Evolutionary conservation across 78 protist genomes (phyloP).

Genomic region (Polysphondylium violaceum): DNA sequence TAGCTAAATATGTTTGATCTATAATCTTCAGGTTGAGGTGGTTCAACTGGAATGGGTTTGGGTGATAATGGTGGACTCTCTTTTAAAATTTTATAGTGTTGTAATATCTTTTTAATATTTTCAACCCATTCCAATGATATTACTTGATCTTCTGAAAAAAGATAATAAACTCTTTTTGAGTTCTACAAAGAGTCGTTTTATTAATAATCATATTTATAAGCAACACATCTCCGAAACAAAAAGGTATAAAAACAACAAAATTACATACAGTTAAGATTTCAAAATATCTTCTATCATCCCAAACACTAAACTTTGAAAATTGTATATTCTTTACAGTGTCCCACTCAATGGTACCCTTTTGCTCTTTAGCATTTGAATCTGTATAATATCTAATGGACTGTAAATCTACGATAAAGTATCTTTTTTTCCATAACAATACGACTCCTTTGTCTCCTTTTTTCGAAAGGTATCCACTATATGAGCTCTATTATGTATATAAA

Average conservation of each 20-base stretch:
- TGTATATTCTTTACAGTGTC: constrained; percentile 4
- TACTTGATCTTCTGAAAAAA: constrained; percentile 59
- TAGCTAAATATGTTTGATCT: too few relatives aligned
- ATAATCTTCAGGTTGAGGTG: too few relatives aligned
- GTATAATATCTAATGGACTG: constrained; percentile 36
- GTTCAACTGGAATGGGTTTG: neutral
- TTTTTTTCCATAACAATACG: constrained; percentile 43
- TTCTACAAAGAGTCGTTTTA: neutral
- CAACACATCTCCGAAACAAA: neutral
- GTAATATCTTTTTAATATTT: constrained; percentile 18
- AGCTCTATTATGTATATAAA: neutral
- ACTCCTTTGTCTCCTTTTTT: constrained; percentile 73
- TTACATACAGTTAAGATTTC: constrained; percentile 61
- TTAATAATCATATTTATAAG: neutral
- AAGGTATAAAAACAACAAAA: neutral
- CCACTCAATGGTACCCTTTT: constrained; percentile 39
- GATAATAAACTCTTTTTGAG: constrained; percentile 42
- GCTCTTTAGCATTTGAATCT: neutral
- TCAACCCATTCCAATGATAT: constrained; percentile 39
- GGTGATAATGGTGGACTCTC: neutral
- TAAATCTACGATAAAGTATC: constrained; percentile 49
- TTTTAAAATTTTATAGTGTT: constrained; percentile 5
- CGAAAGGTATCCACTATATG: constrained; percentile 40
- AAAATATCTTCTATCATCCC: constrained; percentile 64
- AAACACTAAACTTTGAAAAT: constrained; percentile 7